Evolutionary conservation across 164 flowering plant genomes (phyloP).

Genomic region (Warburgia ugandensis): DNA sequence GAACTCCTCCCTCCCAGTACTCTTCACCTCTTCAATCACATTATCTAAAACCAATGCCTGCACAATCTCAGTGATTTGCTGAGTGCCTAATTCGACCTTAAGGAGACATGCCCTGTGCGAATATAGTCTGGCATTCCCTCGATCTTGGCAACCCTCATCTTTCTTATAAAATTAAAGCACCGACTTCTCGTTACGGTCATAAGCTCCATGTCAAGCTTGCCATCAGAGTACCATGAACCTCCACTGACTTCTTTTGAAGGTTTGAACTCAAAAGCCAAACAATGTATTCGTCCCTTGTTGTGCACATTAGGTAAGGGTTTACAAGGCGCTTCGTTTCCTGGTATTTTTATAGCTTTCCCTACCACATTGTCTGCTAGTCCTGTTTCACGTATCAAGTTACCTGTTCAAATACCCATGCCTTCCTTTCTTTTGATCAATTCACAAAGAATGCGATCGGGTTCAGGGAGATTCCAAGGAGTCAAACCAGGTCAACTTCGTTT

Average conservation of each 20-base stretch:
- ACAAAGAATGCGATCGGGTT: slow-evolving; percentile 13
- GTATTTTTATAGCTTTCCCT: slow-evolving; percentile 35
- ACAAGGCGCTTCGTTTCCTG: slow-evolving; percentile 38
- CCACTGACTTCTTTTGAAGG: slow-evolving; percentile 74
- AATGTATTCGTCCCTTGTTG: slow-evolving; percentile 39
- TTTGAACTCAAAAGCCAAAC: slow-evolving; percentile 59
- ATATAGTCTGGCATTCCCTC: slow-evolving; percentile 31
- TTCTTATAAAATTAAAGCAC: slow-evolving; percentile 24
- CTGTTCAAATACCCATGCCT: slow-evolving; percentile 39
- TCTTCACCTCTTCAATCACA: slow-evolving; percentile 43
- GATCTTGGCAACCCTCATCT: slow-evolving; percentile 35
- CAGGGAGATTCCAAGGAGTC: slow-evolving; percentile 12
- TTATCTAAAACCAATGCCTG: slow-evolving; percentile 53
- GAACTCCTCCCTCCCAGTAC: slow-evolving; percentile 58
- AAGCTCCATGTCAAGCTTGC: slow-evolving; percentile 41
- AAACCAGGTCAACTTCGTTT: slow-evolving; percentile 8
- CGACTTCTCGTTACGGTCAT: slow-evolving; percentile 23
- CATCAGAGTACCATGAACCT: slow-evolving; percentile 65
- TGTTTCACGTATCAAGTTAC: slow-evolving; percentile 29
- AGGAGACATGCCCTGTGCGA: slow-evolving; percentile 9
- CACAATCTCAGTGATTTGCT: slow-evolving; percentile 49
- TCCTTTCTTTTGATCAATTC: slow-evolving; percentile 22
- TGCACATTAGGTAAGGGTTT: slow-evolving; percentile 45
- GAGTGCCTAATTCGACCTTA: slow-evolving; percentile 17
- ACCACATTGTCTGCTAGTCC: slow-evolving; percentile 26